Evolutionary conservation across 23 red algal species (phyloP).

Genomic region (Gracilaria caudata): DNA sequence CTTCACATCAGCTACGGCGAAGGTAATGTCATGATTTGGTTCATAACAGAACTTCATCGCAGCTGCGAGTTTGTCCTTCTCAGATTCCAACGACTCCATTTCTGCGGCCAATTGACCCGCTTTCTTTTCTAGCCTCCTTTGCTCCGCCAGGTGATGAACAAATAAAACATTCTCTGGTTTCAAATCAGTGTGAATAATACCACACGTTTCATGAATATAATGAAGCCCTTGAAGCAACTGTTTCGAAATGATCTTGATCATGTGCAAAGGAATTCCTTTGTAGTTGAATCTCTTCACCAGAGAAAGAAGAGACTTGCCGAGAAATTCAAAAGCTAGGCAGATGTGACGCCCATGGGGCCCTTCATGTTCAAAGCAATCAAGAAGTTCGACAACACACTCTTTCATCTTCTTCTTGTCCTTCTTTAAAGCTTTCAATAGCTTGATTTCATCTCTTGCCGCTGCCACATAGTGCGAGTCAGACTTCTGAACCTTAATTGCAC

Average conservation of each 20-base stretch:
- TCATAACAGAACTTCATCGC: constrained; percentile 13
- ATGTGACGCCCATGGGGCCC: constrained; percentile 86
- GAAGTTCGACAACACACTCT: constrained; percentile 66
- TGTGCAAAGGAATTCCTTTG: constrained; percentile 71
- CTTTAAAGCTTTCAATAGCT: constrained; percentile 54
- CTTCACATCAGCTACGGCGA: constrained; percentile 67
- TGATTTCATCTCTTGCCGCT: constrained; percentile 91
- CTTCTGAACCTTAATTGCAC: constrained; percentile 95
- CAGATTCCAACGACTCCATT: constrained; percentile 8
- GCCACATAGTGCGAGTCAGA: constrained; percentile 85
- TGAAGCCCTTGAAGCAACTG: constrained; percentile 81
- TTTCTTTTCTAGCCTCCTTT: background rate
- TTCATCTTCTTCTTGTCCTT: constrained; percentile 23
- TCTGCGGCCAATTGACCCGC: constrained; percentile 13
- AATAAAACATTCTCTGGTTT: constrained; percentile 98
- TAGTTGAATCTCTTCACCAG: constrained; percentile 89
- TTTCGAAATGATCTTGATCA: constrained; percentile 65
- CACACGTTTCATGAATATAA: constrained; percentile 76
- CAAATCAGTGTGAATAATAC: constrained; percentile 97
- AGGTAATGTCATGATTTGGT: constrained; percentile 37
- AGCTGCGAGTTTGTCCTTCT: background rate
- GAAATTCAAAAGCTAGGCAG: constrained; percentile 89
- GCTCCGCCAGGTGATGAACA: constrained; percentile 28
- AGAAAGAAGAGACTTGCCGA: constrained; percentile 87
- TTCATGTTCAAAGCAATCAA: constrained; percentile 80